These are phyloP conservation scores for Alisma plantagoaquatica DNA, from an alignment of 106 monocot species.

Conservation along the genomic window DNA sequence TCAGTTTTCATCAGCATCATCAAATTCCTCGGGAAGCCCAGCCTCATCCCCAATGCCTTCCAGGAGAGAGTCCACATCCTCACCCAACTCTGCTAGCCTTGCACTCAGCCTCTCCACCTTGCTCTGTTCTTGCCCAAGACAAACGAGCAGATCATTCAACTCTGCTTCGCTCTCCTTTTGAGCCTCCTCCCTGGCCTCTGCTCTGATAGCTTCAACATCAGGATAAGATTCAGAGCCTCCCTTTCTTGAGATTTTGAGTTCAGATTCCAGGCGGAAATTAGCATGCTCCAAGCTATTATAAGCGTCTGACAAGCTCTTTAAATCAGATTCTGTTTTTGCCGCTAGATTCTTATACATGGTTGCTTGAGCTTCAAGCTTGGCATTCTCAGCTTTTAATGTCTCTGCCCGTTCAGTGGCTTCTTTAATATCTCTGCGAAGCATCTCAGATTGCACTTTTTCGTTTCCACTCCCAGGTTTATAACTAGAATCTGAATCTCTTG, in stretches of 20 bases:
- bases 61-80: constrained; percentile 82
- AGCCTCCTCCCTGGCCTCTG: constrained; percentile 76
- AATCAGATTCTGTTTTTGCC: constrained; percentile 77
- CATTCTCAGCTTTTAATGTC: constrained; percentile 53
- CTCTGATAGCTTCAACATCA: constrained; percentile 63
- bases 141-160: constrained; percentile 86
- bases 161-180: constrained; percentile 85
- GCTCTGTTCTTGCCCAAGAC: constrained; percentile 95
- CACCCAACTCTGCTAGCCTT: constrained; percentile 70
- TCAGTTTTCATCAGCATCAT: constrained; percentile 12
- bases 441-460: constrained; percentile 54
- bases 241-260: constrained; percentile 42
- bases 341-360: constrained; percentile 49
- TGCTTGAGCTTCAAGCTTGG: constrained; percentile 57
- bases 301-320: constrained; percentile 88
- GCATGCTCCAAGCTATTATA: constrained; percentile 91
- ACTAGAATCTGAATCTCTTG: constrained; percentile 20
- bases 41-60: constrained; percentile 84
- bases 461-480: constrained; percentile 42
- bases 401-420: constrained; percentile 51
- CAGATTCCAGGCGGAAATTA: constrained; percentile 59
- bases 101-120: constrained; percentile 91
- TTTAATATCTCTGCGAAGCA: constrained; percentile 54
- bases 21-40: constrained; percentile 32
- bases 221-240: constrained; percentile 31